Conservation (phyloP, 2,329 filamentous ascomycete genomes). For the Colletotrichum nymphaeae region DNA sequence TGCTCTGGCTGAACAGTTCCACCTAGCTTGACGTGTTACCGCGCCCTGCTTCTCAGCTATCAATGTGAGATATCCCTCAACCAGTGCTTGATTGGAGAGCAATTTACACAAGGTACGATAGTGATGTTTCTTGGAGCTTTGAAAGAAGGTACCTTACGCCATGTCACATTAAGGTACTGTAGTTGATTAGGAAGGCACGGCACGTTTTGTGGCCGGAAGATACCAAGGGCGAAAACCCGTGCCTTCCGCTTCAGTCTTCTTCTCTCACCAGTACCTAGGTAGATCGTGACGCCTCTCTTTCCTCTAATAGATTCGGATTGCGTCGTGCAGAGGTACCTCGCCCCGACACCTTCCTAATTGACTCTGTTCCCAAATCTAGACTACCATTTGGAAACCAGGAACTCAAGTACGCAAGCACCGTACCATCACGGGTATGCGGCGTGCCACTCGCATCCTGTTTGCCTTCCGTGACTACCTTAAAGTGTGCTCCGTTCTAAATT, state of each 20-base stretch:
- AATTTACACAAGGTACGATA: background rate
- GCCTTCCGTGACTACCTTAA: background rate
- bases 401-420: background rate
- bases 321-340: background rate
- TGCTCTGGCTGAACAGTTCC: background rate
- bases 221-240: background rate
- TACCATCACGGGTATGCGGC: background rate
- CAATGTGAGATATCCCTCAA: background rate
- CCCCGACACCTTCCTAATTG: background rate
- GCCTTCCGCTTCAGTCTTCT: background rate
- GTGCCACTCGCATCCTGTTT: background rate
- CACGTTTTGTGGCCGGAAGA: background rate
- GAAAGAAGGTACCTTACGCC: background rate
- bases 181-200: background rate
- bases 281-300: background rate
- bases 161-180: background rate
- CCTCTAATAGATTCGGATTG: background rate
- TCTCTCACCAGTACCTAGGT: background rate
- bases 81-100: background rate
- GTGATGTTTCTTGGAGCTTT: background rate
- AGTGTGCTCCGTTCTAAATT: no score
- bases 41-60: background rate
- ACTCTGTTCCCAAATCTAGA: background rate
- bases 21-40: background rate
- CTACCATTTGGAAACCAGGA: background rate